These are phyloP conservation scores for Fusarium haematococcum DNA, from an alignment of 2,329 filamentous ascomycete species.

Conservation along the genomic window DNA sequence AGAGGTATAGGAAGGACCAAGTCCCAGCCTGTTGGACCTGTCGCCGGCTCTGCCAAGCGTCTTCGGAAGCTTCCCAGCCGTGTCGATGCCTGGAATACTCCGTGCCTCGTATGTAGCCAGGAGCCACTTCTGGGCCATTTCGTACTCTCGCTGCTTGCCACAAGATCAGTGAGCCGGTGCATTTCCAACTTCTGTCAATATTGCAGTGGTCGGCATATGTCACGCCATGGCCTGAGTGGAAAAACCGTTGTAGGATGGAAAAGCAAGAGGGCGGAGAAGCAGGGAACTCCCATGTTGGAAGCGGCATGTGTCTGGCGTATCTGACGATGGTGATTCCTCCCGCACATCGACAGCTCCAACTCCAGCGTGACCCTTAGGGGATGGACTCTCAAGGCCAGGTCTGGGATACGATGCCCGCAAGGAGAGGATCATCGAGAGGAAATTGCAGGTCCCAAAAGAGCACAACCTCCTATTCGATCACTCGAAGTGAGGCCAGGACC, in stretches of 20 bases:
- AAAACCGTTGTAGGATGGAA: slow-evolving; percentile 3
- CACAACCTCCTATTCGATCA: slow-evolving; percentile 35
- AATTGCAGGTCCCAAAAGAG: slow-evolving; percentile 36
- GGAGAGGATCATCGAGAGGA: slow-evolving; percentile 39
- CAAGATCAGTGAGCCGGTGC: neutral
- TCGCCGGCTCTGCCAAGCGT: slow-evolving; percentile 23
- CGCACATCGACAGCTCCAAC: slow-evolving; percentile 27
- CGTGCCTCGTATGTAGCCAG: neutral
- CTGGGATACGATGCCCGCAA: slow-evolving; percentile 22
- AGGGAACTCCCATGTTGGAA: slow-evolving; percentile 14
- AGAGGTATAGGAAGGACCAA: slow-evolving; percentile 16
- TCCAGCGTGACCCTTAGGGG: slow-evolving; percentile 19
- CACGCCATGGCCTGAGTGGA: slow-evolving; percentile 1
- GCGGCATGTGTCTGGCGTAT: slow-evolving; percentile 3
- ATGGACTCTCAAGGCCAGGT: neutral
- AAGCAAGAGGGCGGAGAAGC: slow-evolving; percentile 1
- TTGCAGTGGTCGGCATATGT: slow-evolving; percentile 1
- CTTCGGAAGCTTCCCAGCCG: slow-evolving; percentile 1
- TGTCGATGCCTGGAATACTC: slow-evolving; percentile 9
- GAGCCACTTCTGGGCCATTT: slow-evolving; percentile 14
- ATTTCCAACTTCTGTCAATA: neutral
- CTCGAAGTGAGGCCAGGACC: slow-evolving; percentile 9
- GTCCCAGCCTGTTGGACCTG: slow-evolving; percentile 29
- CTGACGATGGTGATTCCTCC: slow-evolving; percentile 8
- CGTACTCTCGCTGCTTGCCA: slow-evolving; percentile 6